These are phyloP conservation scores for Hyaloperonospora brassicae DNA, from an alignment of 352 stramenopile genomes.

Conservation along the genomic window DNA sequence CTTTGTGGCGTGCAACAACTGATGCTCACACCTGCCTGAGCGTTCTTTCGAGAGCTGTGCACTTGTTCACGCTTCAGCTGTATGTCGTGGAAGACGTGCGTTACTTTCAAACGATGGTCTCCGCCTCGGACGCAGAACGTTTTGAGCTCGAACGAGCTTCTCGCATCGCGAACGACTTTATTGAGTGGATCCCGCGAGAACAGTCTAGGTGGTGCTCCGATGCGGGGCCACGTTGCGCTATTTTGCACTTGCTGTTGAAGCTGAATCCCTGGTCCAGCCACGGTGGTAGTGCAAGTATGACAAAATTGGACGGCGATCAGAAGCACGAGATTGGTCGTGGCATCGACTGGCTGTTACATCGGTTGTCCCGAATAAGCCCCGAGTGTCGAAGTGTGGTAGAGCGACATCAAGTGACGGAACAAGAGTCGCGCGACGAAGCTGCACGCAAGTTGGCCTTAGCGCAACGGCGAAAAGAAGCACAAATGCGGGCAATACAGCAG, in stretches of 20 bases:
- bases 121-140: constrained; percentile 33
- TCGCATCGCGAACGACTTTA: constrained; percentile 41
- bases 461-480: constrained; percentile 58
- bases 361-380: constrained; percentile 41
- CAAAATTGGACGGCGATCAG: constrained; percentile 67
- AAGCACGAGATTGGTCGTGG: constrained; percentile 78
- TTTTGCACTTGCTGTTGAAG: constrained; percentile 57
- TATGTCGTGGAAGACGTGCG: constrained; percentile 75
- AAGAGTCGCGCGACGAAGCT: constrained; percentile 59
- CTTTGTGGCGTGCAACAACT: constrained; percentile 50
- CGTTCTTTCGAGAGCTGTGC: constrained; percentile 57
- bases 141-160: constrained; percentile 39
- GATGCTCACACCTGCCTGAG: constrained; percentile 57
- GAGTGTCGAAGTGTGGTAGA: constrained; percentile 41
- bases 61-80: constrained; percentile 75
- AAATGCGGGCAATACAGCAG: constrained; percentile 63
- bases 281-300: constrained; percentile 41
- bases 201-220: constrained; percentile 31
- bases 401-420: constrained; percentile 47
- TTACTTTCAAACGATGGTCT: constrained; percentile 48
- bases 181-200: constrained; percentile 46
- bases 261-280: constrained; percentile 66
- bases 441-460: constrained; percentile 53
- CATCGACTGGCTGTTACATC: constrained; percentile 72
- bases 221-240: constrained; percentile 27